Conservation (phyloP, 495 filamentous ascomycete genomes). For the Cercophora newfieldiana region DNA sequence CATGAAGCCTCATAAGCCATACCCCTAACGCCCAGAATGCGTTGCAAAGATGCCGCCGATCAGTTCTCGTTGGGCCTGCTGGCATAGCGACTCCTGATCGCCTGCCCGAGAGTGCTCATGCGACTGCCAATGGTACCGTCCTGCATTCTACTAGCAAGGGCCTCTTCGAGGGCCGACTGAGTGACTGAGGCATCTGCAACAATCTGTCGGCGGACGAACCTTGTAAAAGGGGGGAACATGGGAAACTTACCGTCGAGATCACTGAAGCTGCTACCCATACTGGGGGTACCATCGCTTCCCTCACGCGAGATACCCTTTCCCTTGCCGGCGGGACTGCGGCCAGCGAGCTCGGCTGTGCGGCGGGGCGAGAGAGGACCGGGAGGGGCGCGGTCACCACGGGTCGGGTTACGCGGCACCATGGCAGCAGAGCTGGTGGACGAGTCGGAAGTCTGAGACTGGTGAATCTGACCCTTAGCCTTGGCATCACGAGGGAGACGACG, state of each 20-base stretch:
- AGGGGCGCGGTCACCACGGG: conserved; percentile 11
- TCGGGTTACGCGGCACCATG: conserved; percentile 30
- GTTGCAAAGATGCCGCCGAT: neutral
- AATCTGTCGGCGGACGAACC: neutral
- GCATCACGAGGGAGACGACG: conserved; percentile 33
- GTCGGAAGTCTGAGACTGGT: conserved; percentile 51
- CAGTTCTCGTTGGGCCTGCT: conserved; percentile 19
- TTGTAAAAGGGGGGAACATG: neutral
- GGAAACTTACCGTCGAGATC: conserved; percentile 81
- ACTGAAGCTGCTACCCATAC: conserved; percentile 97
- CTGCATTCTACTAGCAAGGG: conserved; percentile 89
- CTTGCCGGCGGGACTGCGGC: conserved; percentile 52
- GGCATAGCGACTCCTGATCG: conserved; percentile 44
- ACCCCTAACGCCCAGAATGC: neutral
- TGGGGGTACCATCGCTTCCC: conserved; percentile 83
- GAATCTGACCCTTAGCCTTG: conserved; percentile 11
- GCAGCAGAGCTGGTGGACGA: conserved; percentile 63
- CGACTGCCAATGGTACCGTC: conserved; percentile 71
- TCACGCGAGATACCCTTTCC: conserved; percentile 58
- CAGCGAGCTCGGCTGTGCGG: conserved; percentile 56
- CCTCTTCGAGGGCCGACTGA: conserved; percentile 90
- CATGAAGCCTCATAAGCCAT: neutral
- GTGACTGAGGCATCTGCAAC: conserved; percentile 83
- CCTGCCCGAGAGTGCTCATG: conserved; percentile 77
- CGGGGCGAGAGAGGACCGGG: conserved; percentile 48